Conservation (phyloP, 108 stramenopile genomes). For the Conticribra guillardii region DNA sequence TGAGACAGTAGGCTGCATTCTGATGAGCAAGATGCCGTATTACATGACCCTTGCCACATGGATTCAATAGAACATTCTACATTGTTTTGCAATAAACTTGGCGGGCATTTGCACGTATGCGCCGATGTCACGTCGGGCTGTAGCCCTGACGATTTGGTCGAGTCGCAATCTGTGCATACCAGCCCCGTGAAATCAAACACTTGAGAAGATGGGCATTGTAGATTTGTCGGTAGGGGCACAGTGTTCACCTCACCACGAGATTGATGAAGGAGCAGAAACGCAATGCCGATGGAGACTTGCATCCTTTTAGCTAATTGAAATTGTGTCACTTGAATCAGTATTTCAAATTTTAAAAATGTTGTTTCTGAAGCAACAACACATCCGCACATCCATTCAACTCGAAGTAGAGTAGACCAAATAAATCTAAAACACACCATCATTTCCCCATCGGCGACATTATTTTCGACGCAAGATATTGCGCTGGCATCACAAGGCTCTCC, state of each 20-base stretch:
- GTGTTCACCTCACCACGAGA: slow-evolving; percentile 1
- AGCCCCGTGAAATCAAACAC: slow-evolving; percentile 22
- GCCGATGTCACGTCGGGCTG: background rate
- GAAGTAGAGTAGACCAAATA: no score
- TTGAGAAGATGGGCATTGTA: slow-evolving; percentile 8
- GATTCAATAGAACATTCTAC: slow-evolving; percentile 27
- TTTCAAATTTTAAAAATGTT: no score
- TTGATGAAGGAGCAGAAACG: slow-evolving; percentile 6
- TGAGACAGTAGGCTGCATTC: background rate
- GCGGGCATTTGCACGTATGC: slow-evolving; percentile 17
- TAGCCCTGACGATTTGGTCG: background rate
- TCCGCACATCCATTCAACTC: no score
- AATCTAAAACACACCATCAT: no score
- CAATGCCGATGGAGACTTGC: background rate
- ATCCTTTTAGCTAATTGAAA: no score
- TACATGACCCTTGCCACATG: slow-evolving; percentile 32
- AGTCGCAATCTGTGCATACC: slow-evolving; percentile 20
- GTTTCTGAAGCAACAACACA: no score
- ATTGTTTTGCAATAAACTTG: slow-evolving; percentile 12
- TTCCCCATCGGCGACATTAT: no score
- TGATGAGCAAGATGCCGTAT: slow-evolving; percentile 12
- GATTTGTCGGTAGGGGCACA: slow-evolving; percentile 9
- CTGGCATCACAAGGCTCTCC: no score
- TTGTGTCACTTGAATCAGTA: no score
- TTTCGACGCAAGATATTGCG: no score